Percentiles rank a stretch among this genome's conserved stretches.
These are phyloP conservation scores for Saccharomycopsis fibuligera DNA, from an alignment of 805 yeast species.

Conservation along the genomic window DNA sequence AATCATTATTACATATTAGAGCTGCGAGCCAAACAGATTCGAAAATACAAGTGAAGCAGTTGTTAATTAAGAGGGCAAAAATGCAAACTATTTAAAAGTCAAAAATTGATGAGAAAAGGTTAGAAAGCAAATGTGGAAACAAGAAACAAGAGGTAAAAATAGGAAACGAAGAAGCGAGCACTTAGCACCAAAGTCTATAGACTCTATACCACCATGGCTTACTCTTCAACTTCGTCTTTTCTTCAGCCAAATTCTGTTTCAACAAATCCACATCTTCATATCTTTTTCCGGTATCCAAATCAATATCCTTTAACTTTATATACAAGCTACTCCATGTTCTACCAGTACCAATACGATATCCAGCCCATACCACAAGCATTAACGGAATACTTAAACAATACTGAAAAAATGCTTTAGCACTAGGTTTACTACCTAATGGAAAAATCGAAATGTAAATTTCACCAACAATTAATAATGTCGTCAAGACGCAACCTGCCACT, in stretches of 20 bases:
- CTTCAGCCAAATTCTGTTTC: conserved; percentile 24
- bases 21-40: too few species aligned
- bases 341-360: conserved; percentile 42
- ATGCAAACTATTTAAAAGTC: too few species aligned
- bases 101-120: too few species aligned
- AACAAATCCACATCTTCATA: conserved; percentile 29
- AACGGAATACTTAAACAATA: conserved; percentile 43
- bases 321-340: conserved; percentile 28
- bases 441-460: conserved; percentile 62
- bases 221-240: conserved; percentile 28
- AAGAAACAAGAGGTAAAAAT: not conserved
- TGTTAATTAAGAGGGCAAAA: too few species aligned
- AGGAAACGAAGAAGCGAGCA: not conserved
- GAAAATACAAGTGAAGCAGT: too few species aligned
- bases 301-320: conserved; percentile 35
- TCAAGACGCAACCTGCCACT: conserved; percentile 41
- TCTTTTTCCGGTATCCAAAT: conserved; percentile 41
- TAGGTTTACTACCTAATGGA: conserved; percentile 40
- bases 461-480: conserved; percentile 44
- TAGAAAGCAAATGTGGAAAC: not conserved
- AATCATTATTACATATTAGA: too few species aligned
- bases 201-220: conserved; percentile 30
- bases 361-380: conserved; percentile 37
- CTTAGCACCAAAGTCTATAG: conserved; percentile 32
- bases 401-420: conserved; percentile 40